These are phyloP conservation scores for Colletotrichum lupini DNA, from an alignment of 2,329 filamentous ascomycete genomes.

Conservation along the genomic window DNA sequence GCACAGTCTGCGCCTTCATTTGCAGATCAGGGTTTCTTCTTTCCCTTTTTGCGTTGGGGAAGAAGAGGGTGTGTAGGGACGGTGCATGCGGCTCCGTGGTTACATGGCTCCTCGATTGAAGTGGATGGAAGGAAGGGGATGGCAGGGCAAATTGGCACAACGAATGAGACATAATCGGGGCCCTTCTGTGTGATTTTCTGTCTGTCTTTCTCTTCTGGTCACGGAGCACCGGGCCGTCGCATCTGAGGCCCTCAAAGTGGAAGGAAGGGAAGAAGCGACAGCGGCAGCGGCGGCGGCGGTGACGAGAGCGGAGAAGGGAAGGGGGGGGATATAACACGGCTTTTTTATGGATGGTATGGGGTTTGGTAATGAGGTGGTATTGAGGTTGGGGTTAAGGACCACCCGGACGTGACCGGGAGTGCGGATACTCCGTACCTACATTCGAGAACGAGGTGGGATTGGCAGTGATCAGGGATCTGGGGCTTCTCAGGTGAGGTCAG, in stretches of 20 bases:
- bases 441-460: background rate
- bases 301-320: background rate
- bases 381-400: background rate
- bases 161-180: background rate
- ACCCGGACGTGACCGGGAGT: too few species aligned
- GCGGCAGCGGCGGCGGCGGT: too few species aligned
- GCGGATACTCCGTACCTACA: background rate
- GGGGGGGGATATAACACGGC: background rate
- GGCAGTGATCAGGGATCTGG: background rate
- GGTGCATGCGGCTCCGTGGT: slow-evolving; percentile 24
- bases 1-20: background rate
- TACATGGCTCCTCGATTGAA: background rate
- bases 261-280: background rate
- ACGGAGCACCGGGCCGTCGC: slow-evolving; percentile 32
- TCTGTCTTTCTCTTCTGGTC: background rate
- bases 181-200: background rate
- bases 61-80: background rate
- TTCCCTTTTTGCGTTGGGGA: too few species aligned
- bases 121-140: background rate
- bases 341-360: background rate
- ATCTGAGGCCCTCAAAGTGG: slow-evolving; percentile 17
- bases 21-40: background rate
- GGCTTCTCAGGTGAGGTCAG: background rate
- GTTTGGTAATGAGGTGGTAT: background rate
- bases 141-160: background rate